phyloP scores from a whole-genome alignment of 169 alveolate genomes.

The Neospora caninum region DNA sequence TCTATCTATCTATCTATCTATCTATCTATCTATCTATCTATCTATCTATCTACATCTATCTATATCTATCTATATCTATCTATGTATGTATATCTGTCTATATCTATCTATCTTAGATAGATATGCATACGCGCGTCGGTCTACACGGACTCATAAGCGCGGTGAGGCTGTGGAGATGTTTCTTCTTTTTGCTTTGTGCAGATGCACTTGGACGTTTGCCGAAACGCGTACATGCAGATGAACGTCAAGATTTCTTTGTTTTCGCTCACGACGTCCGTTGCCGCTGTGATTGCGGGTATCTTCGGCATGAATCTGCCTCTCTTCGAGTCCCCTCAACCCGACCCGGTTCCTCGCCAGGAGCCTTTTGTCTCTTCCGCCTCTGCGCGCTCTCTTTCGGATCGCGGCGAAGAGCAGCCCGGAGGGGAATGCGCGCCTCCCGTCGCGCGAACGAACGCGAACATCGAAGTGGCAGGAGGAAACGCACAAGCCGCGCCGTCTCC shows the following conservation, averaged over 20 bases:
- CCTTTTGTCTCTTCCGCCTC: not conserved
- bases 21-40: not conserved
- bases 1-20: not conserved
- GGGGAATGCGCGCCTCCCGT: no score
- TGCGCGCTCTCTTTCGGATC: no score
- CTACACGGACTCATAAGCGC: no score
- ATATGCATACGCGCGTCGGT: no score
- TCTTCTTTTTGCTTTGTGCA: not conserved
- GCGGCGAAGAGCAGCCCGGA: no score
- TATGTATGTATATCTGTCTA: not conserved
- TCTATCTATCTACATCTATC: not conserved
- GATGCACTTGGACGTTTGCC: conserved; percentile 43
- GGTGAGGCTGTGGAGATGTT: no score
- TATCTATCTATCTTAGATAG: not conserved
- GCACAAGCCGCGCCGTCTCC: no score
- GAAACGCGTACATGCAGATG: conserved; percentile 47
- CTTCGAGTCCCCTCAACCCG: not conserved
- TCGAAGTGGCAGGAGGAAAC: no score
- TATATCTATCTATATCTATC: not conserved
- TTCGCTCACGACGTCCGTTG: conserved; percentile 17
- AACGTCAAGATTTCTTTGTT: conserved; percentile 31
- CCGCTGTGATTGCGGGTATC: conserved; percentile 28
- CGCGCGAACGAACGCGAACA: no score
- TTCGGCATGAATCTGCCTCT: conserved; percentile 37
- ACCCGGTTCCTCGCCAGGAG: not conserved